Evolutionary conservation across 2,329 filamentous ascomycete species (phyloP), one percentile per base, ranked within the genome.

Genomic region (Tolypocladium inflatum): DNA sequence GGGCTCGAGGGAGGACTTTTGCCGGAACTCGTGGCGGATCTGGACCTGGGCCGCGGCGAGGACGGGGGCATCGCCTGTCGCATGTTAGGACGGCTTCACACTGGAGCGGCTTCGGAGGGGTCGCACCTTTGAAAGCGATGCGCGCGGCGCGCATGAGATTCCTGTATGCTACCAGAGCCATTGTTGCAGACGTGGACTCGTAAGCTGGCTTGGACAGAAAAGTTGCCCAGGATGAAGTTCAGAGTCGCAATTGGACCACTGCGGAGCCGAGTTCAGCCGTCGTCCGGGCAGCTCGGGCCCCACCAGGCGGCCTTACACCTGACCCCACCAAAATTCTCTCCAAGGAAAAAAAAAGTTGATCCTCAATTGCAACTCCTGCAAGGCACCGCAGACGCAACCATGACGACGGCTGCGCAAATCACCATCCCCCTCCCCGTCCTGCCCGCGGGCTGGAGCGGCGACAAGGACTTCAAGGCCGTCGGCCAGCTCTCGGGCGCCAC

Each of bases 391-490:
- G 61, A 56, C 60, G 39, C 54, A 60, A 65, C 56, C 60, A 93
- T 93, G 89, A 82, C 87, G 70, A 76, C 84, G 62, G 78, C 84
- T 57, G 74, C 79, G 37, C 79, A 85, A 62, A 78, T 89, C 62
- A 75, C 79, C 59, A 79, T 87, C 61, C 81, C 87, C 23, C 81
- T 97, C 52, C 91, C 91, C 54, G 73, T 84, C 68, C 84, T 97
- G 57, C 85, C 92, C 54, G 81, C 83, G 68, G 90, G 85, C 66
- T 97, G 93, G 92, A 80, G 83, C 52, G 88, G 84, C 62, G 91
- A 96, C 61, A 96, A 95, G 75, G 90, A 95, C 75, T 96, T 97
- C 83, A 94, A 94, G 78, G 76, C 88, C 59, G 73, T 96, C 64
- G 89, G 88, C 68, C 80, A 85, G 66, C 81, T 97, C 63, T 92